These are phyloP conservation scores for Boletus sp. DNA, from an alignment of 768 basidiomycete genomes.

Conservation along the genomic window DNA sequence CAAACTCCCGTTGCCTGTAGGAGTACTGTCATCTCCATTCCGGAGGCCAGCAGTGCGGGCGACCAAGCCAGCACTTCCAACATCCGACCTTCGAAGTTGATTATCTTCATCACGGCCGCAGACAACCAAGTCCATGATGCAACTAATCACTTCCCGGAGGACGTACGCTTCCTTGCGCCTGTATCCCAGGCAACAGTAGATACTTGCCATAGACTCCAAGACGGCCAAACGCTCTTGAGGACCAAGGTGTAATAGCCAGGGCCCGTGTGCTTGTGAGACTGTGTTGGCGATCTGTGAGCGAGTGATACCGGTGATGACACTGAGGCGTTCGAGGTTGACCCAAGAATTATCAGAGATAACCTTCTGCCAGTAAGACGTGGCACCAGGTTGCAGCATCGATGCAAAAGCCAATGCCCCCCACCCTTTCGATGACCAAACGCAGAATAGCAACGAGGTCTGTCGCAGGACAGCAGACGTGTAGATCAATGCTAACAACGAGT, in stretches of 20 bases:
- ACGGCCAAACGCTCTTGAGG: constrained; percentile 71
- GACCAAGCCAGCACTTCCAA: constrained; percentile 42
- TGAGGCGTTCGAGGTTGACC: constrained; percentile 62
- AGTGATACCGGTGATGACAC: constrained; percentile 64
- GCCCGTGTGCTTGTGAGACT: constrained; percentile 77
- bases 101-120: constrained; percentile 77
- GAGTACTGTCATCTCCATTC: constrained; percentile 24
- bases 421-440: constrained; percentile 84
- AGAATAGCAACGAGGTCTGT: constrained; percentile 70
- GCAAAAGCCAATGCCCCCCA: constrained; percentile 80
- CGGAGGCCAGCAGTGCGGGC: constrained; percentile 44
- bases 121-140: constrained; percentile 82
- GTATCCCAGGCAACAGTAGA: constrained; percentile 82
- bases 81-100: constrained; percentile 39
- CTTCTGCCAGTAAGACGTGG: constrained; percentile 58
- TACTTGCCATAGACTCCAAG: constrained; percentile 66
- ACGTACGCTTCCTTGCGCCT: constrained; percentile 85
- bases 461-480: constrained; percentile 67
- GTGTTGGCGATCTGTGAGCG: constrained; percentile 63
- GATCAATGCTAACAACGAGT: constrained; percentile 63
- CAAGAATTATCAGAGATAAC: constrained; percentile 50
- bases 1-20: constrained; percentile 50
- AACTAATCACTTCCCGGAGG: constrained; percentile 81
- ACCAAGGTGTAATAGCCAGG: constrained; percentile 82
- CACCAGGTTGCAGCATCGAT: constrained; percentile 67